A percentile compares a stretch with the other conserved stretches of the same genome.
phyloP scores from a whole-genome alignment of 352 stramenopile genomes.

The Poterioochromonas sp. region DNA sequence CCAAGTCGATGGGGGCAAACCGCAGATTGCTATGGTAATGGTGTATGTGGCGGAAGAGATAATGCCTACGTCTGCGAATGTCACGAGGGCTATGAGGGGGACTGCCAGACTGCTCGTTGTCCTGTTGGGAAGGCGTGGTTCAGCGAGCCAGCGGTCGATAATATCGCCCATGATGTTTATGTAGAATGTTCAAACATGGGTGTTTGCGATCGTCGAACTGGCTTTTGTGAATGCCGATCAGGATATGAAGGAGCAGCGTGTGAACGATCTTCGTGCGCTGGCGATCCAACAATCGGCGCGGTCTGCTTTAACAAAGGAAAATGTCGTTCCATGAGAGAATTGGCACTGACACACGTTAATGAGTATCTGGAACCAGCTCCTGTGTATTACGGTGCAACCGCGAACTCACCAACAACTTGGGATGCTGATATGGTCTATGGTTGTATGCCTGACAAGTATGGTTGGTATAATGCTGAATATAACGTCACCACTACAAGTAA shows the following conservation, averaged over 20 bases:
- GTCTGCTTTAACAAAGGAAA: conserved; percentile 52
- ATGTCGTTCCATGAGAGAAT: conserved; percentile 37
- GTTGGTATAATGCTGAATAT: conserved; percentile 54
- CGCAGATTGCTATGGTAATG: conserved; percentile 26
- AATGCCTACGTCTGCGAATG: conserved; percentile 11
- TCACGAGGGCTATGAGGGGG: conserved; percentile 47
- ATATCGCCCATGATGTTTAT: conserved; percentile 56
- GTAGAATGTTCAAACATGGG: conserved; percentile 73
- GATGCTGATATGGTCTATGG: conserved; percentile 69
- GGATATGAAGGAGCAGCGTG: conserved; percentile 58
- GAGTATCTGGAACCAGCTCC: neutral
- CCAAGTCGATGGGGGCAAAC: neutral
- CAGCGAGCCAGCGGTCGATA: conserved; percentile 39
- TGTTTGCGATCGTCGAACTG: conserved; percentile 60
- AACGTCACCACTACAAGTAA: conserved; percentile 39
- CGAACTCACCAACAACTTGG: conserved; percentile 64
- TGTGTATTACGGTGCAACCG: conserved; percentile 57
- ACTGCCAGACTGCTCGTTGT: conserved; percentile 45
- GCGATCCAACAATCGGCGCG: neutral
- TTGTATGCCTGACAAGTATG: conserved; percentile 57
- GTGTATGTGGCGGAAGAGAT: neutral
- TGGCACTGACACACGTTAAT: conserved; percentile 42
- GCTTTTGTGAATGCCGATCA: conserved; percentile 56
- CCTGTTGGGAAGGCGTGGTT: conserved; percentile 47
- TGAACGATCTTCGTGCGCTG: conserved; percentile 45